These are phyloP conservation scores for Annulohypoxylon stygium DNA, from an alignment of 495 filamentous ascomycete species.

Conservation along the genomic window DNA sequence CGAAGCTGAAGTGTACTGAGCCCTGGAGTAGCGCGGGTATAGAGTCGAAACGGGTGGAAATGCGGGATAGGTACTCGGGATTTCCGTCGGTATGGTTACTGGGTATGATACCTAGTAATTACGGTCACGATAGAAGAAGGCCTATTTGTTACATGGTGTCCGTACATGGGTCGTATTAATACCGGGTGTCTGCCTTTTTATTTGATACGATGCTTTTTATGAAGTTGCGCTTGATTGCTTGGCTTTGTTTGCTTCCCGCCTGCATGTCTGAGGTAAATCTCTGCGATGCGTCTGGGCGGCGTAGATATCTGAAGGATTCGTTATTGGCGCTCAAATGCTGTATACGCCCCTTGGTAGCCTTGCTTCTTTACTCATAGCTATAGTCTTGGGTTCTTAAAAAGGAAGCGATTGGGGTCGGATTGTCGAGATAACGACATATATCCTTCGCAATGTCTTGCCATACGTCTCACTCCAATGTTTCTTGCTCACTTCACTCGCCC, in stretches of 20 bases:
- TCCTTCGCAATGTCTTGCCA: neutral
- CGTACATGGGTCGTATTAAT: constrained; percentile 13
- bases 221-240: neutral
- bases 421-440: constrained; percentile 10
- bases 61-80: neutral
- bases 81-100: constrained; percentile 1
- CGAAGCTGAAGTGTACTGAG: neutral
- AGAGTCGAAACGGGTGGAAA: neutral
- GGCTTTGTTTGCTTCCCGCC: neutral
- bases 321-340: neutral
- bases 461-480: neutral
- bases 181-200: neutral
- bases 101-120: neutral
- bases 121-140: neutral
- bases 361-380: neutral
- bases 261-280: neutral
- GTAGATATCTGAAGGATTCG: constrained; percentile 1
- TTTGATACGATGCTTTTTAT: neutral
- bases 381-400: neutral
- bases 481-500: neutral
- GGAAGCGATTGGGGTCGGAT: neutral
- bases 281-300: constrained; percentile 12
- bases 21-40: neutral
- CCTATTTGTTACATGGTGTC: neutral
- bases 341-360: neutral